Evolutionary conservation across 352 stramenopile species (phyloP), one percentile per base, ranked within the genome.

Genomic region (Phytopythium vexans): DNA sequence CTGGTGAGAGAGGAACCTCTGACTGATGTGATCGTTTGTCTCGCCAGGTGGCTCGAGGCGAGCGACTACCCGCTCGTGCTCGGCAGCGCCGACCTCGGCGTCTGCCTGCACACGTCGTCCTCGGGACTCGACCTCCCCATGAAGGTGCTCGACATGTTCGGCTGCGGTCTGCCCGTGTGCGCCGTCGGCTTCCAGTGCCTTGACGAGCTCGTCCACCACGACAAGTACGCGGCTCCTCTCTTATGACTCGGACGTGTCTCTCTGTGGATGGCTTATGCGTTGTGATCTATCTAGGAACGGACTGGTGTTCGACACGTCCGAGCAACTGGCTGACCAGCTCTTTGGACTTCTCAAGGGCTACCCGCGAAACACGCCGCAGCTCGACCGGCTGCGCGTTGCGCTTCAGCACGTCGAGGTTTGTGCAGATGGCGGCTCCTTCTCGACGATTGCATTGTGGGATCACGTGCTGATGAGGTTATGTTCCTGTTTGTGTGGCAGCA

Each of bases 61-160:
- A 78, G 66, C 8, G 96, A 99, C 70, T 99, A 99, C 72, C 97
- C 97, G 8, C 72, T 94, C 27, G 67, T 99, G 9, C 59, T 97
- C 11, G 96, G 93, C 54, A 97, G 81, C 43, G 94, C 94, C 1
- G 97, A 99, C 64, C 60, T 99, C 1, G 98, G 97, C 41, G 84
- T 99, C 37, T 99, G 91, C 34, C 78, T 99, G n/a, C 98, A 99
- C 79, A 99, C 95, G 8, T 99, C 94, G 4, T 99, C 96, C 3
- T 98, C 89, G 5, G 97, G 97, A 1, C 70, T 99, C 35, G 97
- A 99, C 72, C 70, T 99, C 41, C 97, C 97, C 5, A 99, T 99
- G 97, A 99, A 99, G 56, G 96, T 99, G 41, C 74, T 99, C 35
- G 97, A 99, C 74, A 98, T 99, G 92, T 99, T 99, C 81, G 97